Base-by-base conservation (phyloP, 2,329 filamentous ascomycete genomes). In the Fusarium anthophilum region DNA sequence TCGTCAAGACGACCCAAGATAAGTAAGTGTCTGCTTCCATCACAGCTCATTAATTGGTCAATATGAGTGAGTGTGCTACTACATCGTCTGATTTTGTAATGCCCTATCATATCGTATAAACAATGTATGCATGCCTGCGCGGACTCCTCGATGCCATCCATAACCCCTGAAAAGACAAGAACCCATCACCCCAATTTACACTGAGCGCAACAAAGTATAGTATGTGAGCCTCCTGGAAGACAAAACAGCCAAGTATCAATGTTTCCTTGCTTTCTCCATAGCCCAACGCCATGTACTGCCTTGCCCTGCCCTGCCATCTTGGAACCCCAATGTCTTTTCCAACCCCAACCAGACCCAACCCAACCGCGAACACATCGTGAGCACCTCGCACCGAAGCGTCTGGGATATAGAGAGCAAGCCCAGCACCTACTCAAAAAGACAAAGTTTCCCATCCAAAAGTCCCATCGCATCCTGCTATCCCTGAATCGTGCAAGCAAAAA, bases 261-360 rank as follows among this genome's bases (percentile, higher is more conserved):
- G 43, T 62, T 53, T 63, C 66, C 56, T 50, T 70, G 65, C 66
- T 65, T 70, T 67, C 66, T 65, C 76, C 57, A 26, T 66, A 71
- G 65, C 60, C 73, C 68, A 79, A 79, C 77, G 77, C 77, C 77
- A 71, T 68, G 56, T 69, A 66, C 66, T 70, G 48, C 59, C 58
- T 17, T 56, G 38, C 38, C 54, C 39, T 48, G 18, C 41, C 32
- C 39, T 48, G 18, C 41, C 32, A 38, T 73, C 76, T 67, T 63
- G 55, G 30, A 43, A 47, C 58, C 59, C 44, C 44, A 54, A 64
- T 71, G 56, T 58, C 61, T 73, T 74, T 75, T 61, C 70, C 65
- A 58, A 70, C 60, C 72, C 72, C 43, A 28, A 20, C 30, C 72
- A 59, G 55, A 68, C 15, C 28, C 22, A 9, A 50, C 48, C 30